A percentile compares a stretch with the other conserved stretches of the same genome.
These are phyloP conservation scores for Phytopythium montanum DNA, from an alignment of 352 stramenopile genomes.

Conservation along the genomic window DNA sequence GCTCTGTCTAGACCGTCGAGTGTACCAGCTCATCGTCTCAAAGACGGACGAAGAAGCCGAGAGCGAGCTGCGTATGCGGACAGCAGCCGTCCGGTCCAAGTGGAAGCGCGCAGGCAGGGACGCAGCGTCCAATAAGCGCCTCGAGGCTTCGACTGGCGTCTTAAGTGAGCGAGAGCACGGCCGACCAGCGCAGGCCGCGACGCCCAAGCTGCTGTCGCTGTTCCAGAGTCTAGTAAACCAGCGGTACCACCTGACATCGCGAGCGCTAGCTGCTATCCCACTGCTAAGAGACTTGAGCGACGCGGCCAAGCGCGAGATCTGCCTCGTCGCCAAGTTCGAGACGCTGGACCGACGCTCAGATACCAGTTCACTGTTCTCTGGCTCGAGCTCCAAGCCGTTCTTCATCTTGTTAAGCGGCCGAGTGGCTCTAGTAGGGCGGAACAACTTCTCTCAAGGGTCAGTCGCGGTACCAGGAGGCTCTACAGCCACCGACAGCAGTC, in stretches of 20 bases:
- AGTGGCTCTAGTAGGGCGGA: slow-evolving; percentile 34
- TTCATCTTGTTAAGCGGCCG: slow-evolving; percentile 50
- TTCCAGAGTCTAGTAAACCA: slow-evolving; percentile 73
- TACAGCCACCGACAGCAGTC: neutral
- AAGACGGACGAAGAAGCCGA: slow-evolving; percentile 52
- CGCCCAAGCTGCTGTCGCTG: slow-evolving; percentile 52
- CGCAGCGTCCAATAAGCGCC: slow-evolving; percentile 8
- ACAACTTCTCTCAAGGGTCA: neutral
- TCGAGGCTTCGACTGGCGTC: slow-evolving; percentile 13
- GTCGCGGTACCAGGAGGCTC: neutral
- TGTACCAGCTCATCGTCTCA: slow-evolving; percentile 27
- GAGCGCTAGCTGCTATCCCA: slow-evolving; percentile 45
- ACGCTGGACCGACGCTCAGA: slow-evolving; percentile 44
- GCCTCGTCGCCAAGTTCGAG: slow-evolving; percentile 50
- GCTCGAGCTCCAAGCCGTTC: slow-evolving; percentile 25
- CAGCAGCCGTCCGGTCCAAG: slow-evolving; percentile 34
- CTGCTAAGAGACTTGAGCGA: slow-evolving; percentile 37
- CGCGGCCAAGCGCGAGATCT: slow-evolving; percentile 34
- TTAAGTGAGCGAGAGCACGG: slow-evolving; percentile 8
- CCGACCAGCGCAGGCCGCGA: slow-evolving; percentile 14
- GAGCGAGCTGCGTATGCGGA: slow-evolving; percentile 33
- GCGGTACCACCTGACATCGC: slow-evolving; percentile 54
- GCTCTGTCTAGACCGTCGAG: slow-evolving; percentile 32
- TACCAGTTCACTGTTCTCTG: slow-evolving; percentile 18
- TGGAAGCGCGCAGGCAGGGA: slow-evolving; percentile 43